Percentiles rank a stretch among this genome's conserved stretches.
These are phyloP conservation scores for Cyclotella baltica DNA, from an alignment of 108 stramenopile genomes.

Conservation along the genomic window DNA sequence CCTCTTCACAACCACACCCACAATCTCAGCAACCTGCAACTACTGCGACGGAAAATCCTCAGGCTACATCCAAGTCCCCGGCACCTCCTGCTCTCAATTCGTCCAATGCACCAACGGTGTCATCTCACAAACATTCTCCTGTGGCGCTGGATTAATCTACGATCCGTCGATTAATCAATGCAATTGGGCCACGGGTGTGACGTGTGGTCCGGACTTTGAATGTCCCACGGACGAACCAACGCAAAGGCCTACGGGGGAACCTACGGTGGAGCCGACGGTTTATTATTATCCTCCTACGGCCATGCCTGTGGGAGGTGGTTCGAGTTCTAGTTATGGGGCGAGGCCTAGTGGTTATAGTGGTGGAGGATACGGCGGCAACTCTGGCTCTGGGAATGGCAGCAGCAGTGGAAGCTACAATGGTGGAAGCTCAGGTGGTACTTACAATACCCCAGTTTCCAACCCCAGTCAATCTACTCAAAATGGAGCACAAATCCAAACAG, in stretches of 20 bases:
- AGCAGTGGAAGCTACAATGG: neutral
- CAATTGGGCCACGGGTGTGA: constrained; percentile 23
- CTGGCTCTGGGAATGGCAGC: neutral
- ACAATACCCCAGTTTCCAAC: neutral
- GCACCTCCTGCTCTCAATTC: constrained; percentile 8
- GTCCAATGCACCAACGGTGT: constrained; percentile 13
- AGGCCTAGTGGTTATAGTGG: no score
- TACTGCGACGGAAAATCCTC: constrained; percentile 3
- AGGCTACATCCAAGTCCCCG: constrained; percentile 28
- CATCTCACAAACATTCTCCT: constrained; percentile 16
- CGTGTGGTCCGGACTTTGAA: constrained; percentile 25
- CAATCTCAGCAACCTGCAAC: constrained; percentile 7
- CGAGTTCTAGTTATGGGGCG: no score
- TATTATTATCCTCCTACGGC: neutral
- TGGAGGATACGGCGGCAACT: neutral
- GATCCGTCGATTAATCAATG: constrained; percentile 16
- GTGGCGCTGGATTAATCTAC: constrained; percentile 10
- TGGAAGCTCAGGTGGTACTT: neutral
- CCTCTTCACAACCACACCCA: constrained; percentile 1
- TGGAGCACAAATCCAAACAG: neutral
- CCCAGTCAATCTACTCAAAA: neutral
- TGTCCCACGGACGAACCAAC: constrained; percentile 16
- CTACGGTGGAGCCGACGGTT: constrained; percentile 1
- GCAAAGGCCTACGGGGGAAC: neutral
- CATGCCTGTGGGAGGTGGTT: neutral